Evolutionary conservation across 768 basidiomycete species (phyloP).

Genomic region (Rhizopogon vinicolor): DNA sequence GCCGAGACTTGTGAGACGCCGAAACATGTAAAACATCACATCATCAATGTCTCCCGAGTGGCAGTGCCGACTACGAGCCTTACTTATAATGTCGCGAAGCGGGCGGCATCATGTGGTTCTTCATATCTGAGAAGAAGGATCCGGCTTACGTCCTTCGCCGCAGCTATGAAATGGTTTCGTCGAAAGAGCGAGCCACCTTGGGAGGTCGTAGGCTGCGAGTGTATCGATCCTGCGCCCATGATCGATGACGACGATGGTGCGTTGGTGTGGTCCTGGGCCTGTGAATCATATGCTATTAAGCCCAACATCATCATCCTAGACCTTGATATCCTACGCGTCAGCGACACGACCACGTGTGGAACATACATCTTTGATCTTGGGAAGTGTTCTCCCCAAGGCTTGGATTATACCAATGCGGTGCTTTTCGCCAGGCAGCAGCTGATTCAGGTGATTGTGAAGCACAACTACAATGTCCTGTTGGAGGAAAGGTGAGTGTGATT

Average conservation of each 20-base stretch:
- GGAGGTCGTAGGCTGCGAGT: slow-evolving; percentile 71
- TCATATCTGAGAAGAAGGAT: slow-evolving; percentile 2
- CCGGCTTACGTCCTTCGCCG: slow-evolving; percentile 1
- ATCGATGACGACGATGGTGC: slow-evolving; percentile 58
- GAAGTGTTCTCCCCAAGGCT: slow-evolving; percentile 37
- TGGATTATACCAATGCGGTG: slow-evolving; percentile 49
- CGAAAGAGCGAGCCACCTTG: slow-evolving; percentile 55
- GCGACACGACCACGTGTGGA: slow-evolving; percentile 47
- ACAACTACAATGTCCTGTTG: slow-evolving; percentile 60
- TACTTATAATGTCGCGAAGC: slow-evolving; percentile 9
- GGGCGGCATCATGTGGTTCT: slow-evolving; percentile 10
- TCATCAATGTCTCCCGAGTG: slow-evolving; percentile 8
- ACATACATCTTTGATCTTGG: slow-evolving; percentile 62
- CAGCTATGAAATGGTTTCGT: slow-evolving; percentile 38
- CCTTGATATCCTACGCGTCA: slow-evolving; percentile 53
- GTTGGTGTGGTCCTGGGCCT: slow-evolving; percentile 11
- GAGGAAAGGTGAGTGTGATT: slow-evolving; percentile 54
- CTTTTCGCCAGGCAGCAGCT: slow-evolving; percentile 63
- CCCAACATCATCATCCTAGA: slow-evolving; percentile 32
- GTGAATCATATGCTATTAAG: neutral
- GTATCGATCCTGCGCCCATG: slow-evolving; percentile 60
- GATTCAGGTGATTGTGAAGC: slow-evolving; percentile 46
- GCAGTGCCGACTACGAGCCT: slow-evolving; percentile 13
- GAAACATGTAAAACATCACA: neutral
- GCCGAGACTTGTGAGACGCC: too few species aligned